Conservation (phyloP, 2,329 filamentous ascomycete genomes). For the Fusarium torreyae region DNA sequence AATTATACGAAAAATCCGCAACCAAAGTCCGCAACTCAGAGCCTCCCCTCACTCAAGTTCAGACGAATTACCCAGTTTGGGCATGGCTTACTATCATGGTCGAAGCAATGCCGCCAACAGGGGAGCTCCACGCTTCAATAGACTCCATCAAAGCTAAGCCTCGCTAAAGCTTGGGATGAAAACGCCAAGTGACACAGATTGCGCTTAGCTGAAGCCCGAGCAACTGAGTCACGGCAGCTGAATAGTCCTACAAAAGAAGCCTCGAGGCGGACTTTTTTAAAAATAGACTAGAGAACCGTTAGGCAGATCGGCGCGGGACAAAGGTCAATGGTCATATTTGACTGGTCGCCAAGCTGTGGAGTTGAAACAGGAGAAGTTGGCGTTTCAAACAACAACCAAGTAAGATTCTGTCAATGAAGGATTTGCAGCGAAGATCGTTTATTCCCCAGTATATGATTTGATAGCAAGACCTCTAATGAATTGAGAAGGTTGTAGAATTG, state of each 20-base stretch:
- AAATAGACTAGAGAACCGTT: conserved; percentile 23
- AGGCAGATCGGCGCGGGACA: conserved; percentile 11
- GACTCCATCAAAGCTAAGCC: too few relatives aligned
- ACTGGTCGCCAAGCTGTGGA: conserved; percentile 4
- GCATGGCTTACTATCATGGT: neutral
- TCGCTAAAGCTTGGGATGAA: conserved; percentile 5
- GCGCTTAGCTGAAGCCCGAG: conserved; percentile 1
- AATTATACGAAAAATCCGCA: neutral
- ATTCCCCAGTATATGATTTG: neutral
- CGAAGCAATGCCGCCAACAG: neutral
- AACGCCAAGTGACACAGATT: neutral
- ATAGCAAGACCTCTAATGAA: neutral
- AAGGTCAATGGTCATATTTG: neutral
- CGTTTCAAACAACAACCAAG: neutral
- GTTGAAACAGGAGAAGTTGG: conserved; percentile 21
- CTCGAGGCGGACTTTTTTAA: conserved; percentile 19
- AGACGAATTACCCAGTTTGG: neutral
- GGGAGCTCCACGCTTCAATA: neutral
- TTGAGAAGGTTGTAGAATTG: neutral
- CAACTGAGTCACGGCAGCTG: conserved; percentile 2
- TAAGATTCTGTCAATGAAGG: neutral
- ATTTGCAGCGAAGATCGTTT: neutral
- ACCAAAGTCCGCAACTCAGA: neutral
- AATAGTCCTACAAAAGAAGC: neutral
- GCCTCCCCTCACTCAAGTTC: too few relatives aligned